Percentiles rank a stretch among this genome's conserved stretches.
phyloP scores from a whole-genome alignment of 495 filamentous ascomycete genomes.

The Rusavskia elegans region DNA sequence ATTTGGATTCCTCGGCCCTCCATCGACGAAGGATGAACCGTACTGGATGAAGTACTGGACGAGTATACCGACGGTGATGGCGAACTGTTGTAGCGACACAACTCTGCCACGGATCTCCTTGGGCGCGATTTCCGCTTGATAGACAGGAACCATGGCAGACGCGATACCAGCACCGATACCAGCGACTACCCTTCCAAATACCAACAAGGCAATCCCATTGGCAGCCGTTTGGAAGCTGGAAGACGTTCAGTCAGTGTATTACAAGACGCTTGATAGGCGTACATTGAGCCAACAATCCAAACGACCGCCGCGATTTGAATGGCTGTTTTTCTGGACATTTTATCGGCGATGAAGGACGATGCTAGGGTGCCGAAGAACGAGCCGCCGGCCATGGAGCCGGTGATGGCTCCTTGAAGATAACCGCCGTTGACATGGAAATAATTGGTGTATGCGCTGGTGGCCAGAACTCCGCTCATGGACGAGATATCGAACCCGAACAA shows the following conservation, averaged over 20 bases:
- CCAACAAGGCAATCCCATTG: constrained; percentile 43
- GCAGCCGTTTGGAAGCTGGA: constrained; percentile 40
- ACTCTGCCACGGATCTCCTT: constrained; percentile 65
- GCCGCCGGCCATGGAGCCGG: constrained; percentile 51
- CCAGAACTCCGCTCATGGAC: constrained; percentile 6
- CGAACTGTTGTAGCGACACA: constrained; percentile 60
- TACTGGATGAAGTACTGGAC: constrained; percentile 62
- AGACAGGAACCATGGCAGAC: constrained; percentile 60
- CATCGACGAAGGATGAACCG: constrained; percentile 43
- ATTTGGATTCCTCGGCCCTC: constrained; percentile 39
- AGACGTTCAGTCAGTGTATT: neutral
- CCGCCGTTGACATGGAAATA: constrained; percentile 9
- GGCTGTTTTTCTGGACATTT: constrained; percentile 47
- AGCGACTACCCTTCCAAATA: constrained; percentile 48
- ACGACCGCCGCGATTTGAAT: constrained; percentile 55
- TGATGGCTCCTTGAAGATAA: constrained; percentile 43
- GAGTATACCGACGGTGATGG: constrained; percentile 53
- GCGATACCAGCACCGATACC: constrained; percentile 61
- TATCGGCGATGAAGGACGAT: constrained; percentile 51
- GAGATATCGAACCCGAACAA: constrained; percentile 9
- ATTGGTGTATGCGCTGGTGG: constrained; percentile 10
- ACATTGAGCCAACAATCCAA: constrained; percentile 57
- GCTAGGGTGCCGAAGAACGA: constrained; percentile 50
- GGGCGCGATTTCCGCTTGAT: constrained; percentile 62
- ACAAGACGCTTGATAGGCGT: constrained; percentile 7